Conservation (phyloP, 306 rosid genomes). For the Luffa acutangula region DNA sequence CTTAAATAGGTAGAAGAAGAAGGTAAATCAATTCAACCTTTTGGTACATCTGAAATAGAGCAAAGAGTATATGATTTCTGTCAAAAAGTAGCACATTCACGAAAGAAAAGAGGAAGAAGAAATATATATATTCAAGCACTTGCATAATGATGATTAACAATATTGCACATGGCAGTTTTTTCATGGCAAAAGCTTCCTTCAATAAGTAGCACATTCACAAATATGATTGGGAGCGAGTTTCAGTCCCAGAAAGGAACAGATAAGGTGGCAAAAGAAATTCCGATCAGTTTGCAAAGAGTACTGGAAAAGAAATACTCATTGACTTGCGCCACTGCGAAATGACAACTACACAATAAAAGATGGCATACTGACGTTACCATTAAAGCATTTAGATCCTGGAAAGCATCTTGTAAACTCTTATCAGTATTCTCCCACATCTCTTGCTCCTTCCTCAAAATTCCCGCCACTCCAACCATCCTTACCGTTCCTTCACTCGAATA, state of each 20-base stretch:
- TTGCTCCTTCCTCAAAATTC: conserved; percentile 94
- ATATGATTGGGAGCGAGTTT: not conserved
- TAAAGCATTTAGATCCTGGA: conserved; percentile 96
- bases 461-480: conserved; percentile 93
- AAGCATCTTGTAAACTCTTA: conserved; percentile 91
- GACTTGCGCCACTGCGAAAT: not conserved
- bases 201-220: not conserved
- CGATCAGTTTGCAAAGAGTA: not conserved
- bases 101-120: not conserved
- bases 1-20: not conserved
- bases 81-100: not conserved
- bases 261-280: not conserved
- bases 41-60: not conserved
- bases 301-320: not conserved
- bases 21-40: not conserved
- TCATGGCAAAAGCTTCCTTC: not conserved
- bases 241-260: not conserved
- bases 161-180: not conserved
- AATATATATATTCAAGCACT: not conserved
- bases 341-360: not conserved
- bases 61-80: not conserved
- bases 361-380: conserved; percentile 39
- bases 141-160: not conserved
- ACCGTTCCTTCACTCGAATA: conserved; percentile 72
- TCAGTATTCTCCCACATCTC: conserved; percentile 99